These are phyloP conservation scores for Cymbidium sinense DNA, from an alignment of 106 monocot genomes.

Conservation along the genomic window DNA sequence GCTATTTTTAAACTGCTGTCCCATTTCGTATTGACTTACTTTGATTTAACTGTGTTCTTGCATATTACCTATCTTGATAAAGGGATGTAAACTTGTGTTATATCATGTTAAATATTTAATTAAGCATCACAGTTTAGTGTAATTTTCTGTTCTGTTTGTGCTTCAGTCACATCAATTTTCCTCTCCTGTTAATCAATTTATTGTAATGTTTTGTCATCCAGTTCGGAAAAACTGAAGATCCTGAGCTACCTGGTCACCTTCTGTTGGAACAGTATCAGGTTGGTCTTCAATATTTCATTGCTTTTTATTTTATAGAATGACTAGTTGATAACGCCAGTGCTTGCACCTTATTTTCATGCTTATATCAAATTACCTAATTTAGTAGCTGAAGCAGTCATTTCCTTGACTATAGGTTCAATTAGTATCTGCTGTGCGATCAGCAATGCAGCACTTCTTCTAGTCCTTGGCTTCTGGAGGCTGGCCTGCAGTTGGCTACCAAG, in stretches of 20 bases:
- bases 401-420: conserved; percentile 71
- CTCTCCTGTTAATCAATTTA: neutral
- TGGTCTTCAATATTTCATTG: neutral
- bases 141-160: neutral
- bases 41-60: neutral
- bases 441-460: conserved; percentile 67
- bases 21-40: neutral
- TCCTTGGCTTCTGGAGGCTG: conserved; percentile 92
- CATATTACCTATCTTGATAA: neutral
- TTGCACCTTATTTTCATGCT: neutral
- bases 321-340: neutral
- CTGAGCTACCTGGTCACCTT: conserved; percentile 87
- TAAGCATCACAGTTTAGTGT: neutral
- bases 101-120: neutral
- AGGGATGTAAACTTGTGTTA: neutral
- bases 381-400: neutral
- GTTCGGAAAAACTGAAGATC: conserved; percentile 79
- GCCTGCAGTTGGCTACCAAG: conserved; percentile 80
- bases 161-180: neutral
- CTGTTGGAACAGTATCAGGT: conserved; percentile 97
- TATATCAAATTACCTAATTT: neutral
- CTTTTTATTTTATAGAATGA: neutral
- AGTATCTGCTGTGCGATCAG: conserved; percentile 90
- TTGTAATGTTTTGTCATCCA: conserved; percentile 22
- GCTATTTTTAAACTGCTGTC: neutral